Base-by-base conservation (phyloP, 179 eudicot species). In the Drosera spatulata region DNA sequence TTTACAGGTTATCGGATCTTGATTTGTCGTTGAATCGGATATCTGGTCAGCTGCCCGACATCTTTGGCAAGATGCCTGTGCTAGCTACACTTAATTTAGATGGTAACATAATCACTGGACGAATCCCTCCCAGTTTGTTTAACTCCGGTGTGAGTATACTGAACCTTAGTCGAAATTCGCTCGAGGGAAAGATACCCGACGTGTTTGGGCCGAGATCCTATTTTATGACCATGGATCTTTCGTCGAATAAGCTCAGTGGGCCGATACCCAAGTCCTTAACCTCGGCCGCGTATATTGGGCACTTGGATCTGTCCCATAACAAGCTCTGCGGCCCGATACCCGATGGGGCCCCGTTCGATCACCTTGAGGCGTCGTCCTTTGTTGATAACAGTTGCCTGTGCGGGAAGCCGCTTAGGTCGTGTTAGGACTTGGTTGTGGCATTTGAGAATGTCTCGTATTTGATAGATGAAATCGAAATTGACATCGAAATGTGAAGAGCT, bases 231-330 rank as follows among this genome's bases (percentile, higher is more conserved):
- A n/a, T 67, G 37, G 76, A 67, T 44, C 13, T 72, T 54, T 67
- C 76, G n/a, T 50, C 62, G 13, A 67, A 67, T 41, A 57, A 58
- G 11, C 46, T 72, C 9, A 59, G 9, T 10, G 76, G 76, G 37
- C 2, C 52, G 4, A 50, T 72, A n/a, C 76, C 76, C 2, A 53
- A 43, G 22, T 72, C 76, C 33, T 45, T 67, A 55, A 55, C 59
- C 22, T 48, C 57, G 15, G 67, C 76, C 14, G 57, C 61, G 5
- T 72, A 59, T 37, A 47, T 72, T 6, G 76, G 76, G 12, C 76
- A 67, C 56, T 44, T 72, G 40, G 76, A 72, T 68, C 61, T 72
- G 53, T 55, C 71, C 58, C 64, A 63, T 7, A 72, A 72, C 57
- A 54, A 51, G 50, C 61, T 67, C 38, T 72, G 76, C 14, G 76